A percentile compares a stretch with the other conserved stretches of the same genome.
Evolutionary conservation across 441 rosid species (phyloP).

Genomic region (Syzygium syzygioides): DNA sequence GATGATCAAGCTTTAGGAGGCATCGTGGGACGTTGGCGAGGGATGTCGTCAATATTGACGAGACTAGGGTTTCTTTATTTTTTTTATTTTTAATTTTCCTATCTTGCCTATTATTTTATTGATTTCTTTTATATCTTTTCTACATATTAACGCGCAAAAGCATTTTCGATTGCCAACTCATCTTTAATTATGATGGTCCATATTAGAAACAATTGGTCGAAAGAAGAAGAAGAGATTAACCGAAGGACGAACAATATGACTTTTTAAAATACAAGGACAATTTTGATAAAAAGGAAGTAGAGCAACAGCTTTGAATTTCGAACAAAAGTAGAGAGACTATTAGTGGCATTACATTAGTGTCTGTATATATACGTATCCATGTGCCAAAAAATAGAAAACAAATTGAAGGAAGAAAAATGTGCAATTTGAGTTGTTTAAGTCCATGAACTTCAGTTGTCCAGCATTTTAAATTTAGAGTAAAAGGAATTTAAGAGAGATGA

Average conservation of each 20-base stretch:
- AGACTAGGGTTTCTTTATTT: background rate
- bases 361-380: too few species aligned
- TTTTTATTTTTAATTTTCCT: background rate
- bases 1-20: background rate
- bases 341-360: too few species aligned
- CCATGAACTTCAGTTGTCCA: too few species aligned
- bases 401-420: background rate
- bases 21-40: background rate
- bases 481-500: background rate
- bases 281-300: too few species aligned
- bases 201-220: background rate
- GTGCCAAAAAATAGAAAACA: too few species aligned
- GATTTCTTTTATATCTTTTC: background rate
- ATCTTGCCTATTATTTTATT: background rate
- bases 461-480: too few species aligned
- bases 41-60: background rate
- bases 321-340: too few species aligned
- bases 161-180: background rate
- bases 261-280: too few species aligned
- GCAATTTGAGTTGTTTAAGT: background rate
- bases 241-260: background rate
- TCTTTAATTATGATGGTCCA: background rate
- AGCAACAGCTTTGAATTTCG: too few species aligned
- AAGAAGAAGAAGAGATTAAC: too few species aligned
- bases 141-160: background rate